Evolutionary conservation across 495 filamentous ascomycete species (phyloP), one percentile per base, ranked within the genome.

Genomic region (Hypomontagnella monticulosa): DNA sequence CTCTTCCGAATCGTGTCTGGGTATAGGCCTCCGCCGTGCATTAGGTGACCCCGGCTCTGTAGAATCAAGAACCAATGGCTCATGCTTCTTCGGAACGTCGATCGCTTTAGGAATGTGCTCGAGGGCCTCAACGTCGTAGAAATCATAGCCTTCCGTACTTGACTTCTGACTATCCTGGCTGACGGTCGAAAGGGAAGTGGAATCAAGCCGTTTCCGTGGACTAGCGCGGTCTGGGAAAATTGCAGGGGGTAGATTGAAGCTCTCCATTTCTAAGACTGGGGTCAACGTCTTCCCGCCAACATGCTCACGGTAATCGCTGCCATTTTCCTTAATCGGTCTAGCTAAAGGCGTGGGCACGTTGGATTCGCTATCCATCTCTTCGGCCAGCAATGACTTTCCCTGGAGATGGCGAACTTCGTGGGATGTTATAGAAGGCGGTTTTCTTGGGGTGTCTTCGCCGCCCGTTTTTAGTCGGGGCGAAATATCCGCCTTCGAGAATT

Each of bases 341-440:
- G 87, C 92, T 40, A 94, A 79, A 1, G 92, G 92, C 0, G 92
- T 96, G 10, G 89, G 84, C 70, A 92, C 84, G 58, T 90, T 92
- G 1, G 92, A 95, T 37, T 87, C 88, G 73, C 85, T 90, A 49
- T 91, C 89, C 11, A 83, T 75, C 56, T 91, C 88, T 36, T 83
- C 80, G 0, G 77, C 61, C 0, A 82, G 75, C 0, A 80, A 66
- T 1, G 79, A 80, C 54, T 71, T 75, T 16, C 66, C 67, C 3
- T 20, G 14, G 16, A 48, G 72, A 42, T 40, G 63, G 41, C 15
- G 71, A 16, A 44, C 68, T 69, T 57, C 74, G 66, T 58, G 66
- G 32, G 57, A 70, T 66, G 66, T 53, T 27, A 70, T 32, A 18
- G 80, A 75, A 33, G 64, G 48, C 30, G 73, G 18, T 60, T 78